Conservation (phyloP, 441 rosid genomes). For the Hura crepitans region DNA sequence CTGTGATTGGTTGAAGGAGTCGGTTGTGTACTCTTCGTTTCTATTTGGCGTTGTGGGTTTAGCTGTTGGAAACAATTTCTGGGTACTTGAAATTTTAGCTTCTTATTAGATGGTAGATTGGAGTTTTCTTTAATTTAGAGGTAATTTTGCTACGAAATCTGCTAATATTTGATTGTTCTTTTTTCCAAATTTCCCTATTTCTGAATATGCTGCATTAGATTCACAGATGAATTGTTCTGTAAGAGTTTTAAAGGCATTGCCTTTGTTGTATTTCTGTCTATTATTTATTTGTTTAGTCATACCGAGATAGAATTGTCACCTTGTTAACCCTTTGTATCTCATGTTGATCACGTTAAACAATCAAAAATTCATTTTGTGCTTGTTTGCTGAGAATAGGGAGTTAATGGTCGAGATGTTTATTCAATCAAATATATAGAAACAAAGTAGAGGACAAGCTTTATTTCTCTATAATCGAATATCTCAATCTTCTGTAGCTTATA, state of each 20-base stretch:
- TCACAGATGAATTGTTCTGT: conserved; percentile 11
- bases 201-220: conserved; percentile 1
- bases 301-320: neutral
- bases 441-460: neutral
- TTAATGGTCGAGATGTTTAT: conserved; percentile 6
- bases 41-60: conserved; percentile 8
- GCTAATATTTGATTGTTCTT: neutral
- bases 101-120: conserved; percentile 3
- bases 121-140: conserved; percentile 18
- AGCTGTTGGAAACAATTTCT: neutral
- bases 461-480: neutral
- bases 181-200: neutral
- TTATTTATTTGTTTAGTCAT: neutral
- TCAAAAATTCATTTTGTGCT: neutral
- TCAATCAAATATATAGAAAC: neutral
- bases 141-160: conserved; percentile 17
- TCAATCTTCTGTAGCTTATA: conserved; percentile 19
- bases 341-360: conserved; percentile 5
- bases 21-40: neutral
- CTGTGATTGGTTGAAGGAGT: conserved; percentile 22
- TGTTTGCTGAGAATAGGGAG: conserved; percentile 10
- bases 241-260: conserved; percentile 6
- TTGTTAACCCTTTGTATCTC: conserved; percentile 2
- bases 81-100: conserved; percentile 13
- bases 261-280: conserved; percentile 17